Evolutionary conservation across 495 filamentous ascomycete species (phyloP).

Genomic region (Tetracladium marchalianum): DNA sequence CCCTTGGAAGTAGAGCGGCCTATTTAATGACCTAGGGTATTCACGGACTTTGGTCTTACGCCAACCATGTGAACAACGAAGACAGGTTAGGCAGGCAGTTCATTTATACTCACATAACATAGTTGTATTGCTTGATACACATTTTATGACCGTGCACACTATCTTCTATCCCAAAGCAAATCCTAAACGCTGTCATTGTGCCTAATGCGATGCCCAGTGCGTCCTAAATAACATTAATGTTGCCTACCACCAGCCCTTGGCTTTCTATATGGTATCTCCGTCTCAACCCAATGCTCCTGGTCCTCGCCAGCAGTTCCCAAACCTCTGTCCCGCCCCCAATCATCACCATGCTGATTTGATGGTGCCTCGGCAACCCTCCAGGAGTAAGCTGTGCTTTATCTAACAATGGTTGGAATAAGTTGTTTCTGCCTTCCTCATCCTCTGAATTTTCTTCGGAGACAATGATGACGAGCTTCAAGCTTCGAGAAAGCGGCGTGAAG

Average conservation of each 20-base stretch:
- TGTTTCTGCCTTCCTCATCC: conserved; percentile 13
- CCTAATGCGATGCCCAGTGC: background rate
- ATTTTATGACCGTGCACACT: no score
- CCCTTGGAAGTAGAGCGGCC: no score
- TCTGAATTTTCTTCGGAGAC: conserved; percentile 56
- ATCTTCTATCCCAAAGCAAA: no score
- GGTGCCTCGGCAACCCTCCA: conserved; percentile 57
- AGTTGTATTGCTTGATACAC: no score
- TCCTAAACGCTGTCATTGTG: no score
- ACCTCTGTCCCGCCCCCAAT: conserved; percentile 64
- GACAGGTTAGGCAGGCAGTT: no score
- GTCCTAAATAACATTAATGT: conserved; percentile 54
- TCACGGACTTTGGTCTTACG: no score
- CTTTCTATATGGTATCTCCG: conserved; percentile 74
- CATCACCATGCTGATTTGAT: conserved; percentile 78
- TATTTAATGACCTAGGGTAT: no score
- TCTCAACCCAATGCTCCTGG: conserved; percentile 58
- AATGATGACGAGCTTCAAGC: conserved; percentile 73
- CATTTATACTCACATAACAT: no score
- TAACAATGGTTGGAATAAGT: conserved; percentile 59
- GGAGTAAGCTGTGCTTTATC: conserved; percentile 66
- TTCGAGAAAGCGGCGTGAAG: conserved; percentile 45
- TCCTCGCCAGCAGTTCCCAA: conserved; percentile 49
- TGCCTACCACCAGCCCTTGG: conserved; percentile 67
- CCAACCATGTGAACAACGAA: no score